Percentiles rank a stretch among this genome's conserved stretches.
Evolutionary conservation across 164 flowering plant genomes (phyloP).

Genomic region (Buxus sempervirens): DNA sequence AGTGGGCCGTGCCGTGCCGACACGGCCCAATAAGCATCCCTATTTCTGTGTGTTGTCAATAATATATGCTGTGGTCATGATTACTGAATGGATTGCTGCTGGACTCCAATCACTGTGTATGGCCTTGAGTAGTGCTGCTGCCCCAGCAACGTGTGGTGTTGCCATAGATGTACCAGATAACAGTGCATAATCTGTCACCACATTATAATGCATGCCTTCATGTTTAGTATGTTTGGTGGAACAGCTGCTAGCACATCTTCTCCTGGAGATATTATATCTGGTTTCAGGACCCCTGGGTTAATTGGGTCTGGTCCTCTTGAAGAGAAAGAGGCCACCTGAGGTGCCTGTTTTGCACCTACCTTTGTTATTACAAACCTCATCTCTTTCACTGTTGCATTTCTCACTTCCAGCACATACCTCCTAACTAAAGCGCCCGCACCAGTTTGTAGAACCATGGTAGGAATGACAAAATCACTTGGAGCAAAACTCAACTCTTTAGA

Average conservation of each 20-base stretch:
- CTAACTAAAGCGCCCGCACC: slow-evolving; percentile 9
- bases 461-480: slow-evolving; percentile 16
- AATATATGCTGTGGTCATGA: slow-evolving; percentile 30
- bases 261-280: slow-evolving; percentile 35
- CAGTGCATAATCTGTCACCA: slow-evolving; percentile 27
- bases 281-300: slow-evolving; percentile 25
- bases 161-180: slow-evolving; percentile 35
- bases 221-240: slow-evolving; percentile 12
- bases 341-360: slow-evolving; percentile 25
- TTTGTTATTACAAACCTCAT: slow-evolving; percentile 23
- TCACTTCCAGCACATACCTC: slow-evolving; percentile 6
- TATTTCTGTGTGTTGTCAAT: slow-evolving; percentile 16
- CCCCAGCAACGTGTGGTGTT: slow-evolving; percentile 33
- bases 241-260: slow-evolving; percentile 33
- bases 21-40: too few relatives aligned
- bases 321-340: slow-evolving; percentile 29
- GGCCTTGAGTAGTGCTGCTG: slow-evolving; percentile 31
- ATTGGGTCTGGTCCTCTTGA: slow-evolving; percentile 30
- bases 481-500: not conserved
- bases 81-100: slow-evolving; percentile 38
- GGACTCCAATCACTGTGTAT: slow-evolving; percentile 36
- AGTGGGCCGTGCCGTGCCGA: too few relatives aligned
- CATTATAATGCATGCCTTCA: not conserved
- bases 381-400: slow-evolving; percentile 20
- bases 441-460: slow-evolving; percentile 13